Evolutionary conservation across 108 stramenopile species (phyloP), one percentile per base, ranked within the genome.

Genomic region (Aurantiochytrium sp.): DNA sequence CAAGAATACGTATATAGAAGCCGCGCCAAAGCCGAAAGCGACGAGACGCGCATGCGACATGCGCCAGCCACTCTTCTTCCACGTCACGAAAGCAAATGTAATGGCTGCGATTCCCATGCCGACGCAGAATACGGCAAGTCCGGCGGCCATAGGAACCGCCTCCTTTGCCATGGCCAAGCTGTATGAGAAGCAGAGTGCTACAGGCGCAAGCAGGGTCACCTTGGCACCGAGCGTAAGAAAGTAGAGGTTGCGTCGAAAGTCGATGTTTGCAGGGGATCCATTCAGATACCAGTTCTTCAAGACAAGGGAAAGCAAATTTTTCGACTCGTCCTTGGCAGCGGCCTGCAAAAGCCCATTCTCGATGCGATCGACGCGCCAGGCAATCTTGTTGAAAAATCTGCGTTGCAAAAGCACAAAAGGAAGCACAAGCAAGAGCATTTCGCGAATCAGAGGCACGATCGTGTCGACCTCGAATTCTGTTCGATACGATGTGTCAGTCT

Each of bases 1-100:
- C 0, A 83, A 23, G 28, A 28, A 83, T 6, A 47, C 45, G 76
- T 53, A 83, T 12, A 83, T 47, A 16, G 49, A 47, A 6, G 10
- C 76, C 6, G 51, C 45, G 6, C 49, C 76, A 45, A 83, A 3
- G 51, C 10, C 76, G 51, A 83, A 83, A 23, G 23, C 76, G 0
- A 47, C 19, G 19, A 83, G 76, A 25, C 51, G 45, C 12, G 10
- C 8, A 8, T 23, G 45, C 23, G 76, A 83, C 76, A 83, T 83
- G n/a, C 76, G 76, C 76, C 76, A 83, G 51, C 76, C 76, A 23
- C 76, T 83, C 76, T 83, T 1, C 23, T 53, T 83, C 76, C 76
- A 83, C 6, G 76, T 83, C 28, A 53, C 28, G 51, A 28, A 83
- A 55, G 76, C 49, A 23, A 45, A 3, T 25, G 1, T 18, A 18